Percentiles rank a stretch among this genome's conserved stretches.
Conservation (phyloP, 1,139 yeast species). For the Diutina neorugosa region DNA sequence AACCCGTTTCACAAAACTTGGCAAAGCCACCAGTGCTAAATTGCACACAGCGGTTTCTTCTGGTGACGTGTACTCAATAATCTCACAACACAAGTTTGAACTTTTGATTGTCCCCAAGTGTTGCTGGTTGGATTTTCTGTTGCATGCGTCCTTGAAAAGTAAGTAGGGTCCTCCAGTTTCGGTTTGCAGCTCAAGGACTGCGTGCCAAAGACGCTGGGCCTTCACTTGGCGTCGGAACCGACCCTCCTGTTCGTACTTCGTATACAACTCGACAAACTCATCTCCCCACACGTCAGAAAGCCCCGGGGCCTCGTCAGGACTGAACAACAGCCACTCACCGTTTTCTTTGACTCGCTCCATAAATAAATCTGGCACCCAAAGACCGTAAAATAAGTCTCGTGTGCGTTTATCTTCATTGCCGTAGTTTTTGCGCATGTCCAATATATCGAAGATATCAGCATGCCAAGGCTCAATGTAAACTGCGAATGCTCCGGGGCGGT, state of each 20-base stretch:
- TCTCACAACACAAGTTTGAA: conserved; percentile 82
- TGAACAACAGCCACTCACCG: conserved; percentile 74
- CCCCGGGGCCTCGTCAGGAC: conserved; percentile 85
- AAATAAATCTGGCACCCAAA: conserved; percentile 84
- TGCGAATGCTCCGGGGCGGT: conserved; percentile 91
- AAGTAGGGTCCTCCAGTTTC: conserved; percentile 92
- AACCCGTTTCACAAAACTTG: conserved; percentile 45
- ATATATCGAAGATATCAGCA: conserved; percentile 70
- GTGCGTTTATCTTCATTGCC: conserved; percentile 90
- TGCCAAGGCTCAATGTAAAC: conserved; percentile 90
- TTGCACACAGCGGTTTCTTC: conserved; percentile 89
- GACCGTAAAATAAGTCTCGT: conserved; percentile 80
- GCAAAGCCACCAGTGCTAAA: conserved; percentile 77
- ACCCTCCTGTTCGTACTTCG: conserved; percentile 59
- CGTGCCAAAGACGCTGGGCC: conserved; percentile 84
- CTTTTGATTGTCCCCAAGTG: conserved; percentile 81
- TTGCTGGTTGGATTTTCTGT: conserved; percentile 72
- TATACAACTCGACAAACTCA: conserved; percentile 62
- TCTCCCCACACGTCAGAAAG: conserved; percentile 71
- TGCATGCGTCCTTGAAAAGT: conserved; percentile 84
- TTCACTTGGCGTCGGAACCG: conserved; percentile 53
- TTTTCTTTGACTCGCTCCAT: conserved; percentile 79
- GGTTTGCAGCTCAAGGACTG: conserved; percentile 78
- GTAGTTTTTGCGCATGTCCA: conserved; percentile 79
- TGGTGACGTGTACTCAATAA: conserved; percentile 78